These are phyloP conservation scores for Orbilia javanica DNA, from an alignment of 2,329 filamentous ascomycete genomes.

Conservation along the genomic window DNA sequence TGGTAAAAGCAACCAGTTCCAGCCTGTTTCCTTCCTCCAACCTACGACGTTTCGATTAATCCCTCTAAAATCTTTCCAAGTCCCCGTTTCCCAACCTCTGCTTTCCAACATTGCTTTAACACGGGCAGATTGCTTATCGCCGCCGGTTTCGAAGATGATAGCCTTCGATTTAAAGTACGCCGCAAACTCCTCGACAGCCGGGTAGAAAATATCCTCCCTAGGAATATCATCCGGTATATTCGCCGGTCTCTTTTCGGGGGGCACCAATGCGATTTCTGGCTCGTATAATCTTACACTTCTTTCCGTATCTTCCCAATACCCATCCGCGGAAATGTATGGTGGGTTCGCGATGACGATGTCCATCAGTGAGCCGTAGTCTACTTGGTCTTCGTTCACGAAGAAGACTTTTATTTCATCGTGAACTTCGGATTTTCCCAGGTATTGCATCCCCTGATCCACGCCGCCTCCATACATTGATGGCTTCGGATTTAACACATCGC, in stretches of 20 bases:
- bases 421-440: background rate
- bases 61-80: constrained; percentile 61
- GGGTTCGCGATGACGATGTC: constrained; percentile 89
- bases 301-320: constrained; percentile 74
- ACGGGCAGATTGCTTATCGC: constrained; percentile 59
- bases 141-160: constrained; percentile 60
- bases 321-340: constrained; percentile 81
- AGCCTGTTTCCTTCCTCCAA: constrained; percentile 59
- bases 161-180: constrained; percentile 48
- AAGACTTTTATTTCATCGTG: constrained; percentile 68
- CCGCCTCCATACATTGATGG: background rate
- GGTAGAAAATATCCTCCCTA: constrained; percentile 61
- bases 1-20: constrained; percentile 30
- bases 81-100: constrained; percentile 41
- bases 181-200: constrained; percentile 57
- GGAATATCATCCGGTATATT: background rate
- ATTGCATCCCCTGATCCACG: background rate
- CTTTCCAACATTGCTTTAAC: constrained; percentile 42
- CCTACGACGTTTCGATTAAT: constrained; percentile 61
- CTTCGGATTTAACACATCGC: constrained; percentile 66
- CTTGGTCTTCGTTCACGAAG: constrained; percentile 5
- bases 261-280: constrained; percentile 82
- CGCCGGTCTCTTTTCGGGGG: constrained; percentile 64
- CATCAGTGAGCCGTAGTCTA: constrained; percentile 59
- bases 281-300: constrained; percentile 85